Evolutionary conservation across 2,329 filamentous ascomycete genomes (phyloP).

Genomic region (Colletotrichum graminicola): DNA sequence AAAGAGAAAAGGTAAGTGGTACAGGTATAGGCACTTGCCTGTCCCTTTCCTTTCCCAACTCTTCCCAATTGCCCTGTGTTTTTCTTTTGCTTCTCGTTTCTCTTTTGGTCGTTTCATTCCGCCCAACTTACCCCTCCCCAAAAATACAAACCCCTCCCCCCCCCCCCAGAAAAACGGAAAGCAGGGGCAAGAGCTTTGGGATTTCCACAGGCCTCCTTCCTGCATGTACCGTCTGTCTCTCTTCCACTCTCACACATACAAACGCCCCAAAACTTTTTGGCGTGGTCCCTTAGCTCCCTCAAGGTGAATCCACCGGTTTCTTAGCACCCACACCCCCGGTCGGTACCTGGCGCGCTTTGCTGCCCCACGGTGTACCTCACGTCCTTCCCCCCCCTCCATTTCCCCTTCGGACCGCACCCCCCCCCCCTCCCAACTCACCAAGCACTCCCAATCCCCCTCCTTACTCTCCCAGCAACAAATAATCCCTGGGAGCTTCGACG

Average conservation of each 20-base stretch:
- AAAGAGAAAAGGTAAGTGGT: background rate
- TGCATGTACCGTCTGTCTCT: slow-evolving; percentile 29
- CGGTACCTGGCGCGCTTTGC: slow-evolving; percentile 32
- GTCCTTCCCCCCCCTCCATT: background rate
- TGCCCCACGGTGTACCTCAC: slow-evolving; percentile 36
- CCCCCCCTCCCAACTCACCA: slow-evolving; percentile 18
- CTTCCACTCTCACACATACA: slow-evolving; percentile 5
- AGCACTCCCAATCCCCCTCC: slow-evolving; percentile 31
- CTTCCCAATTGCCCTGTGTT: background rate
- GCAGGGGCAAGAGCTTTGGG: background rate
- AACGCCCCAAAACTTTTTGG: slow-evolving; percentile 42
- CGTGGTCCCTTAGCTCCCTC: slow-evolving; percentile 41
- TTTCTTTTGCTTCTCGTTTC: background rate
- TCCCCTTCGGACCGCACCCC: slow-evolving; percentile 32
- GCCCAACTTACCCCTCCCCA: slow-evolving; percentile 1
- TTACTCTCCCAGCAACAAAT: slow-evolving; percentile 42
- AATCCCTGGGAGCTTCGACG: slow-evolving; percentile 41
- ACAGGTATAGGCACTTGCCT: slow-evolving; percentile 27
- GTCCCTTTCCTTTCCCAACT: background rate
- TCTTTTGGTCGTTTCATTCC: background rate
- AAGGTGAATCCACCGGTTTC: slow-evolving; percentile 36
- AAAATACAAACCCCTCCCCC: slow-evolving; percentile 3
- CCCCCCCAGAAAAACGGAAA: slow-evolving; percentile 5
- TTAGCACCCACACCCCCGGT: slow-evolving; percentile 27
- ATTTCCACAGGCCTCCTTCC: slow-evolving; percentile 36